These are phyloP conservation scores for Phylloporus sp. DNA, from an alignment of 768 basidiomycete species.

Conservation along the genomic window DNA sequence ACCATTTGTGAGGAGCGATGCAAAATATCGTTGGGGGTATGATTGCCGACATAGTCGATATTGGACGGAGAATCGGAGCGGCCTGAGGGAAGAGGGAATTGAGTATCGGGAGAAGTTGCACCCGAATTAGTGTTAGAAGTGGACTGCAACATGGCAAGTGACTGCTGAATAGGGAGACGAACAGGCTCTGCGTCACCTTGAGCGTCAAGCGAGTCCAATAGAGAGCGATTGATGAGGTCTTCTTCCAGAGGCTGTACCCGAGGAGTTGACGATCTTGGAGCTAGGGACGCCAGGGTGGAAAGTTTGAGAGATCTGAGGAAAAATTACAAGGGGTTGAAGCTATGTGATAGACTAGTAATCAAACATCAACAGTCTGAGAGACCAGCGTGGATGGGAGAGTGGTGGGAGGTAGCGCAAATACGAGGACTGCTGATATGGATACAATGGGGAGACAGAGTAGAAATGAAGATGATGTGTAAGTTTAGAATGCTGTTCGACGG, in stretches of 20 bases:
- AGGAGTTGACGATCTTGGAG: conserved; percentile 30
- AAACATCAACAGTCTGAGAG: conserved; percentile 43
- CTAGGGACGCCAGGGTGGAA: conserved; percentile 51
- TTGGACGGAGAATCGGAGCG: conserved; percentile 50
- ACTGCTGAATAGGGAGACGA: conserved; percentile 27
- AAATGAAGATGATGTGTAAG: conserved; percentile 20
- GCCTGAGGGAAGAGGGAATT: conserved; percentile 46
- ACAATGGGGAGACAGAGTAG: conserved; percentile 34
- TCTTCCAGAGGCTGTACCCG: conserved; percentile 43
- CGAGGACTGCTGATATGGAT: conserved; percentile 38
- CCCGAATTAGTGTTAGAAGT: conserved; percentile 51
- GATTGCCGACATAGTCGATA: conserved; percentile 32
- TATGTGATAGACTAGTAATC: conserved; percentile 28
- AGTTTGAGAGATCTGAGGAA: conserved; percentile 14
- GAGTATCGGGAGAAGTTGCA: conserved; percentile 45
- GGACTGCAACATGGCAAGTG: conserved; percentile 44
- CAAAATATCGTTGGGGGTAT: conserved; percentile 33
- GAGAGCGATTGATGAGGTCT: conserved; percentile 82
- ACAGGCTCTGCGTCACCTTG: conserved; percentile 76
- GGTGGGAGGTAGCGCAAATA: conserved; percentile 33
- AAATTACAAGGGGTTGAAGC: conserved; percentile 29
- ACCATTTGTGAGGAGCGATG: conserved; percentile 23
- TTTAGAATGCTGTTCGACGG: conserved; percentile 28
- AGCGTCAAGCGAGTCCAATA: conserved; percentile 77
- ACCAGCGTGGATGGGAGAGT: conserved; percentile 27